Conservation (phyloP, 2,329 filamentous ascomycete species). For the Trichoderma aggressivum region DNA sequence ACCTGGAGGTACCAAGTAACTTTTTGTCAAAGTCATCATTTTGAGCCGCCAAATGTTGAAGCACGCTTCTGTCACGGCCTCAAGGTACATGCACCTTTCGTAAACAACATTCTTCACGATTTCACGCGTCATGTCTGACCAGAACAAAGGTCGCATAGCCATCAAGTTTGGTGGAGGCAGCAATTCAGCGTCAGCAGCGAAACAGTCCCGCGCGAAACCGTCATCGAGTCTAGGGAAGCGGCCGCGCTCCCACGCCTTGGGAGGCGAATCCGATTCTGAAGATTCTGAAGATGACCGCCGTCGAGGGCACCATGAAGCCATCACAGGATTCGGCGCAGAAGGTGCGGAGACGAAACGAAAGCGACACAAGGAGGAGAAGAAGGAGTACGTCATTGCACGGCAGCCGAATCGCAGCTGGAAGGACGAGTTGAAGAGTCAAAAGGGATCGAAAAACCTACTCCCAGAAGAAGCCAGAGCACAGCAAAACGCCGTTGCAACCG, state of each 20-base stretch:
- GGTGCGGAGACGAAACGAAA: constrained; percentile 39
- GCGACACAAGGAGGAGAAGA: constrained; percentile 30
- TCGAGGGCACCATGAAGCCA: constrained; percentile 41
- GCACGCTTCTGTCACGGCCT: not conserved
- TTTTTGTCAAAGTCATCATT: not conserved
- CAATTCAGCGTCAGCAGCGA: constrained; percentile 29
- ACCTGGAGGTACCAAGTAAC: not conserved
- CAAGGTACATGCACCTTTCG: not conserved
- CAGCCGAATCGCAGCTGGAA: constrained; percentile 62
- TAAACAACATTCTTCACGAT: not conserved
- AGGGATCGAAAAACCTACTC: constrained; percentile 53
- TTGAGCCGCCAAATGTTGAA: not conserved
- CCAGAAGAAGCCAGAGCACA: constrained; percentile 53
- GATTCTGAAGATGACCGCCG: constrained; percentile 34
- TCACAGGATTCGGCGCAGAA: constrained; percentile 50
- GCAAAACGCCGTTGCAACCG: constrained; percentile 32
- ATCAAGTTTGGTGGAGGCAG: constrained; percentile 44
- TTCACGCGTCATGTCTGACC: constrained; percentile 36
- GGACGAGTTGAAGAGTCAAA: constrained; percentile 47
- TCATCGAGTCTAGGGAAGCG: constrained; percentile 51
- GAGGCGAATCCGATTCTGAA: constrained; percentile 40
- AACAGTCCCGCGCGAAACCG: constrained; percentile 32
- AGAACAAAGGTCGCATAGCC: constrained; percentile 42
- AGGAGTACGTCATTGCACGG: constrained; percentile 54
- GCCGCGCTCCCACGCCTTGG: constrained; percentile 41